These are phyloP conservation scores for Venturia carpophila DNA, from an alignment of 2,329 filamentous ascomycete genomes.

Conservation along the genomic window DNA sequence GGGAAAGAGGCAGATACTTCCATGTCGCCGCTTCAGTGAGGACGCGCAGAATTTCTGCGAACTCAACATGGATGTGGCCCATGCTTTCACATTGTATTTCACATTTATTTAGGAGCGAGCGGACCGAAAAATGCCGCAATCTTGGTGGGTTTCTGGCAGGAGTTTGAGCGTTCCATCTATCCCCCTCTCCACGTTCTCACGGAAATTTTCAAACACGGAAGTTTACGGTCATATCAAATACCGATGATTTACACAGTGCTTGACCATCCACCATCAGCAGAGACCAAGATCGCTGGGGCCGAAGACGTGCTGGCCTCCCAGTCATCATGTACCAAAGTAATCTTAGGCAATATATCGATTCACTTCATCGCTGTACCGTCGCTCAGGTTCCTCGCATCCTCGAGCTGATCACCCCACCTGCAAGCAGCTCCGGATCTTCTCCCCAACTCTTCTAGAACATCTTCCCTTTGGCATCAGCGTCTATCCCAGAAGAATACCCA, in stretches of 20 bases:
- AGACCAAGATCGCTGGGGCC: background rate
- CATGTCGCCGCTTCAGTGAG: constrained; percentile 14
- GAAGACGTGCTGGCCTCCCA: background rate
- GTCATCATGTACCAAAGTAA: background rate
- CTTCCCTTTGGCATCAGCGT: background rate
- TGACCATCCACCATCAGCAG: background rate
- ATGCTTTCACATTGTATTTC: background rate
- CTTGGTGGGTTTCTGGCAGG: background rate
- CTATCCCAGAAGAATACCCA: background rate
- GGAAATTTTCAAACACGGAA: background rate
- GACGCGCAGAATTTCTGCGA: background rate
- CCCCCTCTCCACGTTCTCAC: background rate
- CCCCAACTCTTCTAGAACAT: background rate
- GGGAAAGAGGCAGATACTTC: constrained; percentile 24
- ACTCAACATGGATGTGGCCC: background rate
- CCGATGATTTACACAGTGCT: background rate
- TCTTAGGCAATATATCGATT: background rate
- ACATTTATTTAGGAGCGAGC: background rate
- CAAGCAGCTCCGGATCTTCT: background rate
- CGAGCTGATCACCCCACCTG: background rate
- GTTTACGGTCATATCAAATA: background rate
- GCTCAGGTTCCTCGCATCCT: background rate
- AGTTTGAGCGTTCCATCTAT: background rate
- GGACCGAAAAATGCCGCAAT: background rate
- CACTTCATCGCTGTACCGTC: background rate